Conservation (phyloP, 2,329 filamentous ascomycete genomes). For the Neonectria punicea region DNA sequence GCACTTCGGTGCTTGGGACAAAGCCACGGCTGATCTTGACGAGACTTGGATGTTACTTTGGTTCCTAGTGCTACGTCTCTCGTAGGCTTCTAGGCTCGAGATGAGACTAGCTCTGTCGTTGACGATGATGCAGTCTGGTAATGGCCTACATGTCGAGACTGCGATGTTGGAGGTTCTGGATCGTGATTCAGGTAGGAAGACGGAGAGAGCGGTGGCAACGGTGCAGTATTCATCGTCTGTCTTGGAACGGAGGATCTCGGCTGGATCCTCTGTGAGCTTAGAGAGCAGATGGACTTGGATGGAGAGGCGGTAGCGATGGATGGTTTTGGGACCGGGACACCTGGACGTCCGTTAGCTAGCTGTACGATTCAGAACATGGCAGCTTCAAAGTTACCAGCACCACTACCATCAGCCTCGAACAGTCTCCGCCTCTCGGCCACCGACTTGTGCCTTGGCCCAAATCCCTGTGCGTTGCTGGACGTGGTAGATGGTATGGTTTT, state of each 20-base stretch:
- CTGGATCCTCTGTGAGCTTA: constrained; percentile 25
- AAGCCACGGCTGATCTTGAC: background rate
- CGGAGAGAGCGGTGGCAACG: background rate
- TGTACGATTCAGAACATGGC: background rate
- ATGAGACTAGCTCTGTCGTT: constrained; percentile 4
- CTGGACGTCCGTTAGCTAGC: constrained; percentile 10
- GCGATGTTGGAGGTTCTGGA: background rate
- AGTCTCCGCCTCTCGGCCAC: constrained; percentile 40
- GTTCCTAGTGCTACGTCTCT: background rate
- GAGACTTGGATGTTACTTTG: background rate
- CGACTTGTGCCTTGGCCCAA: constrained; percentile 33
- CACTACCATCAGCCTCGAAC: constrained; percentile 28
- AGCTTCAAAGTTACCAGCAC: constrained; percentile 9
- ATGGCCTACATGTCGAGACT: background rate
- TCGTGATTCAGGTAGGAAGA: background rate
- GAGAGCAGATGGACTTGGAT: constrained; percentile 23
- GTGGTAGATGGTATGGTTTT: constrained; percentile 10
- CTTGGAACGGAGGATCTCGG: background rate
- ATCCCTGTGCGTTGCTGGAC: constrained; percentile 1
- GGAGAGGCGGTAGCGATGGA: constrained; percentile 3
- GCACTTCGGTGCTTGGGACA: background rate
- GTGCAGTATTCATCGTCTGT: background rate
- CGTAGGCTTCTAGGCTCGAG: background rate
- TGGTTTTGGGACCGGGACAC: background rate
- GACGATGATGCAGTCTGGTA: background rate